phyloP scores from a whole-genome alignment of 768 basidiomycete genomes.

The Psilocybe subaeruginosa region DNA sequence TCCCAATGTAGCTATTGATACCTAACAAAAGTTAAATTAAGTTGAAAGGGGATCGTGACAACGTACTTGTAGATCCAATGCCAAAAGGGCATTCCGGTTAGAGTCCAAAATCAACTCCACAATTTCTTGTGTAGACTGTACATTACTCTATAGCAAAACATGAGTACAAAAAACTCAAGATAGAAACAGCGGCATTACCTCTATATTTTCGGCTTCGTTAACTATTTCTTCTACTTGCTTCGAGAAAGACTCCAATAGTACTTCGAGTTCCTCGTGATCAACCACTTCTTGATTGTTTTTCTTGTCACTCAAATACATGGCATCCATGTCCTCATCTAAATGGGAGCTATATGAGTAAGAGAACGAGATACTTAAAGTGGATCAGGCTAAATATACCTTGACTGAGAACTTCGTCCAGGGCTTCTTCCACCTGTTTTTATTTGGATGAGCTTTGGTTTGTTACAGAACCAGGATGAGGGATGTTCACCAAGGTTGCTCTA shows the following conservation, averaged over 20 bases:
- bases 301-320: constrained; percentile 95
- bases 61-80: constrained; percentile 84
- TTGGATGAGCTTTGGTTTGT: constrained; percentile 2
- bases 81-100: constrained; percentile 90
- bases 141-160: constrained; percentile 64
- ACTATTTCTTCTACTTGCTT: constrained; percentile 98
- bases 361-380: not conserved
- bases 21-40: constrained; percentile 40
- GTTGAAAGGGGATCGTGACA: not conserved
- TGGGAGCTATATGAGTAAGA: not conserved
- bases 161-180: constrained; percentile 4
- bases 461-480: not conserved
- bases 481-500: constrained; percentile 76
- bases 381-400: constrained; percentile 60
- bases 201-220: constrained; percentile 87
- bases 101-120: constrained; percentile 96
- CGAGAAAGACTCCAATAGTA: constrained; percentile 90
- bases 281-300: constrained; percentile 62
- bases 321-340: constrained; percentile 91
- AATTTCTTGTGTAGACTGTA: constrained; percentile 97
- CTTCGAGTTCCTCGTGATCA: constrained; percentile 93
- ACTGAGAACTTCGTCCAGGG: constrained; percentile 88
- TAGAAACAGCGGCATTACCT: constrained; percentile 45
- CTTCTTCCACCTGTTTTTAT: constrained; percentile 73
- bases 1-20: constrained; percentile 95